phyloP scores from a whole-genome alignment of 352 stramenopile genomes.

The Pilasporangium apinafurcum region DNA sequence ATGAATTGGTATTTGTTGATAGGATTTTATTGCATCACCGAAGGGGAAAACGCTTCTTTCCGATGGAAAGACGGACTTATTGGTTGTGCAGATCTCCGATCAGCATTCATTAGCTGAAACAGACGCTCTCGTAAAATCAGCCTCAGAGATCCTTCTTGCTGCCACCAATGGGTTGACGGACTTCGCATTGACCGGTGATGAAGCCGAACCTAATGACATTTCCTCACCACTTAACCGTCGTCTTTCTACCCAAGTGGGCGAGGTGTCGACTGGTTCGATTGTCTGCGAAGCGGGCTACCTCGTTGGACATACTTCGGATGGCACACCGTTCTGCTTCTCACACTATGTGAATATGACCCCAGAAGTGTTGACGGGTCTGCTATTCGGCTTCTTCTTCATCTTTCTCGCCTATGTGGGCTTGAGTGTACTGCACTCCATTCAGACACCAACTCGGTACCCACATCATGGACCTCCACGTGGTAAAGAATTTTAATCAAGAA shows the following conservation, averaged over 20 bases:
- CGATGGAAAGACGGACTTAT: conserved; percentile 52
- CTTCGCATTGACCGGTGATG: conserved; percentile 64
- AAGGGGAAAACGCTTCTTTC: conserved; percentile 24
- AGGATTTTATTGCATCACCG: conserved; percentile 24
- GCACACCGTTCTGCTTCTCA: conserved; percentile 81
- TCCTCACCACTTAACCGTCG: conserved; percentile 17
- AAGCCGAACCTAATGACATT: conserved; percentile 17
- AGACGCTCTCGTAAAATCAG: conserved; percentile 36
- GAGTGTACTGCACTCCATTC: conserved; percentile 62
- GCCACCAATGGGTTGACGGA: conserved; percentile 30
- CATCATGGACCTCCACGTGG: conserved; percentile 62
- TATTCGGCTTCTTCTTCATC: conserved; percentile 78
- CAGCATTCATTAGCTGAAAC: conserved; percentile 20
- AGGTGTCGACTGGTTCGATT: conserved; percentile 14
- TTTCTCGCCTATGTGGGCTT: conserved; percentile 73
- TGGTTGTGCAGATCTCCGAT: conserved; percentile 51
- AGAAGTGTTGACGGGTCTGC: conserved; percentile 59
- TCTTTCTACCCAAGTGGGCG: conserved; percentile 20
- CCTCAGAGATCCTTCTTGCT: conserved; percentile 20
- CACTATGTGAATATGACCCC: conserved; percentile 83
- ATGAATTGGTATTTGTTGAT: not conserved
- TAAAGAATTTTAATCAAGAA: conserved; percentile 87
- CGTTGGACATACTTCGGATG: conserved; percentile 36
- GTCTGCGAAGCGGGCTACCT: conserved; percentile 61
- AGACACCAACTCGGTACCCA: conserved; percentile 71